A percentile compares a stretch with the other conserved stretches of the same genome.
Evolutionary conservation across 2,329 filamentous ascomycete species (phyloP).

Genomic region (Xylaria sp.): DNA sequence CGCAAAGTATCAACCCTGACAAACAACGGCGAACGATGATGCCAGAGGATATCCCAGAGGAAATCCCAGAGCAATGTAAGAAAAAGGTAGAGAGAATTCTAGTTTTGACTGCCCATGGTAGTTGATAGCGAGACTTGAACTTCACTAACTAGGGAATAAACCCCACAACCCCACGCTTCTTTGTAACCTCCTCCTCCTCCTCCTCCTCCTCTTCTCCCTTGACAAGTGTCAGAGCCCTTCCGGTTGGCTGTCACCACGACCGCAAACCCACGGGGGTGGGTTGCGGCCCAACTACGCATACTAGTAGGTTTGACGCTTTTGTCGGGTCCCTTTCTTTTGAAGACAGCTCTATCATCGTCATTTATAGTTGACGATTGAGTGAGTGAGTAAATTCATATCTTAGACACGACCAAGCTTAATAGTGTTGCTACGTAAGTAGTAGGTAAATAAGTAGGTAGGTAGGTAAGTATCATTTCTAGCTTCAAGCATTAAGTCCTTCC

Average conservation of each 20-base stretch:
- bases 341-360: not conserved
- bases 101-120: slow-evolving; percentile 7
- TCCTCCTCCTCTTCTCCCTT: slow-evolving; percentile 27
- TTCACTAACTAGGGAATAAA: slow-evolving; percentile 38
- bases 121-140: slow-evolving; percentile 17
- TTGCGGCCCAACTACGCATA: slow-evolving; percentile 34
- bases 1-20: not conserved
- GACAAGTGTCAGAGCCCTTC: slow-evolving; percentile 44
- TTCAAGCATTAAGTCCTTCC: too few relatives aligned
- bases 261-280: slow-evolving; percentile 25
- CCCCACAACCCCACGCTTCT: slow-evolving; percentile 47
- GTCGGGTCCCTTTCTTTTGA: slow-evolving; percentile 4
- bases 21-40: not conserved
- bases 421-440: too few relatives aligned
- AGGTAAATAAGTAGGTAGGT: too few relatives aligned
- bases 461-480: too few relatives aligned
- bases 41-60: not conserved
- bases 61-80: slow-evolving; percentile 4
- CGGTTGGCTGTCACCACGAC: slow-evolving; percentile 41
- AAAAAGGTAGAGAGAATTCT: slow-evolving; percentile 12
- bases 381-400: too few relatives aligned
- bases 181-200: slow-evolving; percentile 27
- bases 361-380: too few relatives aligned
- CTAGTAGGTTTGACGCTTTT: not conserved
- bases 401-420: too few relatives aligned